A percentile compares a stretch with the other conserved stretches of the same genome.
Evolutionary conservation across 2,329 filamentous ascomycete genomes (phyloP).

Genomic region (Hortaea werneckii): DNA sequence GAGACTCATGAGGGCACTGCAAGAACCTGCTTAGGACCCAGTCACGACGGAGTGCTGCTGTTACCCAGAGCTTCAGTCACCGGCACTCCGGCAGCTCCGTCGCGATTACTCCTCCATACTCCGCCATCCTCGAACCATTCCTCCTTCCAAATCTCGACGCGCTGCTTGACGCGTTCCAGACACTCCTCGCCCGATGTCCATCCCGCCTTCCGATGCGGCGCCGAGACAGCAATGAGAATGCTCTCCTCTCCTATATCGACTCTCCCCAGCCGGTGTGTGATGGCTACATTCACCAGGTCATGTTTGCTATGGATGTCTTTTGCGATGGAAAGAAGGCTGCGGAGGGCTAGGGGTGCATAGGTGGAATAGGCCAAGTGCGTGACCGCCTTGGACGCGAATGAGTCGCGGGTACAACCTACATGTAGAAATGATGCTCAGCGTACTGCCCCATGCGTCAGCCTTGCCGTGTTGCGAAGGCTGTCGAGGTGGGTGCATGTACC

Average conservation of each 20-base stretch:
- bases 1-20: no score
- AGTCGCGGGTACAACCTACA: slow-evolving; percentile 52
- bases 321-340: slow-evolving; percentile 57
- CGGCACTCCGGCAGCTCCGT: slow-evolving; percentile 50
- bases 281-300: slow-evolving; percentile 59
- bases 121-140: slow-evolving; percentile 76
- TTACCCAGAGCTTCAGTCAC: slow-evolving; percentile 10
- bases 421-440: slow-evolving; percentile 9
- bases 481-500: slow-evolving; percentile 35
- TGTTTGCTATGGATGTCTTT: slow-evolving; percentile 49
- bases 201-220: slow-evolving; percentile 71
- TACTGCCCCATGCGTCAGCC: no score
- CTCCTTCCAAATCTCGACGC: slow-evolving; percentile 89
- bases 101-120: slow-evolving; percentile 80
- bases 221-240: slow-evolving; percentile 77
- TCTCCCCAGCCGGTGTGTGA: slow-evolving; percentile 73
- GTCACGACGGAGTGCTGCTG: no score
- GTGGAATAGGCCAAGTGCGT: slow-evolving; percentile 65
- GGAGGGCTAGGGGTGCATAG: slow-evolving; percentile 60
- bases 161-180: slow-evolving; percentile 73
- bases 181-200: slow-evolving; percentile 87
- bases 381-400: slow-evolving; percentile 61
- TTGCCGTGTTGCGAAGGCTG: no score
- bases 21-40: no score
- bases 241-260: slow-evolving; percentile 91